Conservation (phyloP, 306 rosid species). For the Begonia fuchsioides region DNA sequence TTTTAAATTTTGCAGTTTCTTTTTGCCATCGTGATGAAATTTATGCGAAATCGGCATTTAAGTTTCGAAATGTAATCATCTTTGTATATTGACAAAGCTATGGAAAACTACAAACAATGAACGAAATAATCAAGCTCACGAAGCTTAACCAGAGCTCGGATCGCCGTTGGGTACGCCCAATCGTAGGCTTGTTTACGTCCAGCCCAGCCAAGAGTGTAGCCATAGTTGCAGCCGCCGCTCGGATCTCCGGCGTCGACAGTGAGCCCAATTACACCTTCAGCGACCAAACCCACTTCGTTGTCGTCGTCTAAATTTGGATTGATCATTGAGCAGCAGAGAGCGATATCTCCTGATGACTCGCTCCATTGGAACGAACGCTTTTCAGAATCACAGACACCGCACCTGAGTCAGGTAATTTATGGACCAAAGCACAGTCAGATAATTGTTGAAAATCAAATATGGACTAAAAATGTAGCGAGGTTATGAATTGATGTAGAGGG, state of each 20-base stretch:
- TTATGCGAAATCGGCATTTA: no score
- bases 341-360: conserved; percentile 36
- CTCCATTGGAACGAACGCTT: conserved; percentile 34
- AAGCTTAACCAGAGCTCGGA: conserved; percentile 38
- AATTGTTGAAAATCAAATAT: no score
- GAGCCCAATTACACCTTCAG: conserved; percentile 52
- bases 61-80: conserved; percentile 9
- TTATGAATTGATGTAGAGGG: no score
- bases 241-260: conserved; percentile 41
- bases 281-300: conserved; percentile 72
- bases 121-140: conserved; percentile 36
- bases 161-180: conserved; percentile 45
- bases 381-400: conserved; percentile 39
- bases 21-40: no score
- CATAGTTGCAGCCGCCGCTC: conserved; percentile 68
- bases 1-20: no score
- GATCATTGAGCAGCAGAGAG: conserved; percentile 45
- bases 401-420: conserved; percentile 53
- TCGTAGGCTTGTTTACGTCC: conserved; percentile 68
- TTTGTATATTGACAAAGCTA: conserved; percentile 35
- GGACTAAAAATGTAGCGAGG: no score
- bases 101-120: conserved; percentile 10
- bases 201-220: conserved; percentile 64
- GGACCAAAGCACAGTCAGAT: conserved; percentile 37
- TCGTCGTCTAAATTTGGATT: conserved; percentile 64